Base-by-base conservation (phyloP, 495 filamentous ascomycete species). In the Neurospora sp. region DNA sequence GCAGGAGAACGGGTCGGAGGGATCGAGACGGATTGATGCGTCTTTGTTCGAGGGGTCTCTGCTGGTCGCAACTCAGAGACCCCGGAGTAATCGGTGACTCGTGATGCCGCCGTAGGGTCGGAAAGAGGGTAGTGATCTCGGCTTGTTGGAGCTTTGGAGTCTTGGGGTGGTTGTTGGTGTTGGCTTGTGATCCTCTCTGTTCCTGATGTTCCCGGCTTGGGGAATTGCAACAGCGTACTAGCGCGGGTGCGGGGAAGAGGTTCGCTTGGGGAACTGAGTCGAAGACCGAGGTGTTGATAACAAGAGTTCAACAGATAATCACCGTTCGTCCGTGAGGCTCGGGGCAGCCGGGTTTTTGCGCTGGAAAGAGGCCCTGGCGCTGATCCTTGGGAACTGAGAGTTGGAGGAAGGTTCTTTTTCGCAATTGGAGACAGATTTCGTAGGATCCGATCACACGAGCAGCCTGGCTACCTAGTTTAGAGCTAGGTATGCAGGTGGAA, bases 1-100 rank as follows among this genome's bases (percentile, higher is more conserved):
- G 69, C 39, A 20, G 39, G 69, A 70, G 39, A 62, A 72, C 72
- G 74, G 75, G 76, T 75, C 42, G 18, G 18, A 76, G 80, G 80
- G 78, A 76, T 77, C 77, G 76, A 76, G 75, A 69, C 39, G 71
- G 73, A 20, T 35, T 44, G 66, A 39, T 37, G 35, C 54, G 48
- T 66, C 54, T 66, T 66, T 66, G 35, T 27, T 71, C 42, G 75
- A 72, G 70, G 40, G n/a, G 23, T 66, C 69, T 73, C 46, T 69
- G 75, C 46, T 39, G 66, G 70, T 71, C 40, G 35, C 37, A 42
- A 73, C 46, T 73, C 71, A 73, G 70, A 72, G 75, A 73, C 71
- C 69, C 71, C 72, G 31, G 69, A 42, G 42, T 72, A 39, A 66
- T 62, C 23, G 54, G 23, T 35, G 54, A 62, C 23, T 31, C 54